Evolutionary conservation across 306 rosid genomes (phyloP).

Genomic region (Castanospermum australe): DNA sequence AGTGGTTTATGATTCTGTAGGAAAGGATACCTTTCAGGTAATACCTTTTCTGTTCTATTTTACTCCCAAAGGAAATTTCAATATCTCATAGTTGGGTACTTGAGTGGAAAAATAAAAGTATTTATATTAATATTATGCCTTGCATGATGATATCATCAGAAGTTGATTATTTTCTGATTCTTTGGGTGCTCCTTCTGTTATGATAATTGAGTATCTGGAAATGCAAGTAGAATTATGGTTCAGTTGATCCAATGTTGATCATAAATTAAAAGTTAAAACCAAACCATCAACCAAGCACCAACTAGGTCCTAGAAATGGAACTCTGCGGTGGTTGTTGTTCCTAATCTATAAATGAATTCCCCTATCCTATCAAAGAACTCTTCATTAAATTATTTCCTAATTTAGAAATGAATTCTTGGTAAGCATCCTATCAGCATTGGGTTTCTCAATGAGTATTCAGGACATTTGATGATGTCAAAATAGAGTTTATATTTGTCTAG

Average conservation of each 20-base stretch:
- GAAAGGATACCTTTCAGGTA: slow-evolving; percentile 81
- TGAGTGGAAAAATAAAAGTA: background rate
- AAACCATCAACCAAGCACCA: background rate
- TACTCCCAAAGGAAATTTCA: background rate
- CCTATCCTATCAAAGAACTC: background rate
- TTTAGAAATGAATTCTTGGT: background rate
- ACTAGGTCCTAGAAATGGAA: background rate
- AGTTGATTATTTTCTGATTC: background rate
- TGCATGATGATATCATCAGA: background rate
- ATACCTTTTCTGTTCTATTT: background rate
- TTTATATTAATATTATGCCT: background rate
- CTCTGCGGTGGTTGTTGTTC: background rate
- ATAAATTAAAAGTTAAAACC: background rate
- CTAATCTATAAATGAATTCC: background rate
- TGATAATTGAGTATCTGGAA: background rate
- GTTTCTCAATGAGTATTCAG: background rate
- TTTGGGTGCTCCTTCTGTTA: background rate
- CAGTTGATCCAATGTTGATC: background rate
- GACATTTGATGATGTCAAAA: background rate
- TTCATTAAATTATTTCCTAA: background rate
- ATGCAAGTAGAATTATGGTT: background rate
- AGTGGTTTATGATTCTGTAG: slow-evolving; percentile 83
- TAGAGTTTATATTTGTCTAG: background rate
- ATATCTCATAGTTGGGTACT: background rate
- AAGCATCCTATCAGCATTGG: background rate